Evolutionary conservation across 2,329 filamentous ascomycete genomes (phyloP), one percentile per base, ranked within the genome.

Genomic region (Capronia epimyces): DNA sequence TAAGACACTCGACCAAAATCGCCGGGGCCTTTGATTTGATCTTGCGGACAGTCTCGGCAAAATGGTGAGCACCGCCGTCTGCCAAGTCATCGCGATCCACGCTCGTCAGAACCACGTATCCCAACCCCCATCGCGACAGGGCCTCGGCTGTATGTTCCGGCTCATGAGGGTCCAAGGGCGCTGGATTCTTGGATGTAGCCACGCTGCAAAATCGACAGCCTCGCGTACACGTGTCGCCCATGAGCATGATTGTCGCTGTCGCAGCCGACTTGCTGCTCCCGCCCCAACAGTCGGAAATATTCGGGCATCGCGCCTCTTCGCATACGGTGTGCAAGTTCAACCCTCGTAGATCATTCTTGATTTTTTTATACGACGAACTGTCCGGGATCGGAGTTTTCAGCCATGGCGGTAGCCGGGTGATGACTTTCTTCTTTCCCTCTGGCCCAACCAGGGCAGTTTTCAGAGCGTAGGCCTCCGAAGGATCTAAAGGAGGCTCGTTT

Each of bases 221-320:
- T 53, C 93, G 81, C 15, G 93, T 98, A 71, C 93, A 98, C 7
- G 91, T 97, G 69, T 98, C 93, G 58, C 93, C 93, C 90, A 97
- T 97, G 42, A 98, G 75, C 93, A 98, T 98, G 70, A 98, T 97
- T 9, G 93, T 98, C 2, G 93, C 93, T 25, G 93, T 98, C 3
- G 93, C 93, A 21, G 89, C 85, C 59, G 82, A 84, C 74, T 95
- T 95, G 68, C 86, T 82, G 65, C 78, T 82, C 27, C 93, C 93
- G 55, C 93, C 93, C 93, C 93, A 98, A 75, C 93, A 98, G 68
- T 97, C 91, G 57, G 86, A 89, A 55, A 98, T 95, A 70, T 98
- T 98, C 55, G 93, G 93, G 70, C 93, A 98, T 59, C 89, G 82
- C 1, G 93, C 93, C 73, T 98, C 93, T 72, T 98, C 93, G 70